Evolutionary conservation across 768 basidiomycete genomes (phyloP), one percentile per base, ranked within the genome.

Genomic region (Macrolepiota dolichaula): DNA sequence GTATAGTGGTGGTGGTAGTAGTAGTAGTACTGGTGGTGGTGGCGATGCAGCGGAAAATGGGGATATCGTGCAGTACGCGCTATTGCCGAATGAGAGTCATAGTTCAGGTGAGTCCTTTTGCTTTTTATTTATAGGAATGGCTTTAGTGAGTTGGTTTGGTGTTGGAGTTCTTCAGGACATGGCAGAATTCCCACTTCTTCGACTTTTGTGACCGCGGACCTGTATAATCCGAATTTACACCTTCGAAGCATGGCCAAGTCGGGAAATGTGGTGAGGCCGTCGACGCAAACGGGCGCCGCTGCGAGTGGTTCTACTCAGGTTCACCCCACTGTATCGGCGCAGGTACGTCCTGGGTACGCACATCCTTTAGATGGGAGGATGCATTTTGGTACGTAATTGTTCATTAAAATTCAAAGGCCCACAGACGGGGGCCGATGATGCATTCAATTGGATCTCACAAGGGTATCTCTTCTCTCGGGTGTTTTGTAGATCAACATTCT

Each of bases 61-160:
- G 29, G 46, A 57, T 47, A 12, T 57, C 29, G 27, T 24, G 24
- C 55, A 57, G 22, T 57, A 57, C 9, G 40, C 40, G 57, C 19
- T 59, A 17, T 36, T 25, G 17, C 37, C 49, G 37, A 51, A 19
- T 19, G 49, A 58, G 7, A 32, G 10, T 2, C 19, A 7, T 32
- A 32, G 12, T 42, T 51, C 17, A 12, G 57, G 57, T 59, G 57
- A 59, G 57, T 52, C 38, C 35, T 51, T 29, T 51, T 57, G n/a
- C 35, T 57, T 22, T 38, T 51, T 0, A 4, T 29, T 29, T 27
- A 1, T 1, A 15, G 27, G 47, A 15, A 12, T 29, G 50, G 37
- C n/a, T 12, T 3, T 44, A 40, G 24, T 59, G 49, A 38, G 22
- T 25, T 24, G 49, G 50, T 12, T 13, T 57, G 32, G 49, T 29